These are phyloP conservation scores for Neofusicoccum cordaticola DNA, from an alignment of 2,329 filamentous ascomycete genomes.

Conservation along the genomic window DNA sequence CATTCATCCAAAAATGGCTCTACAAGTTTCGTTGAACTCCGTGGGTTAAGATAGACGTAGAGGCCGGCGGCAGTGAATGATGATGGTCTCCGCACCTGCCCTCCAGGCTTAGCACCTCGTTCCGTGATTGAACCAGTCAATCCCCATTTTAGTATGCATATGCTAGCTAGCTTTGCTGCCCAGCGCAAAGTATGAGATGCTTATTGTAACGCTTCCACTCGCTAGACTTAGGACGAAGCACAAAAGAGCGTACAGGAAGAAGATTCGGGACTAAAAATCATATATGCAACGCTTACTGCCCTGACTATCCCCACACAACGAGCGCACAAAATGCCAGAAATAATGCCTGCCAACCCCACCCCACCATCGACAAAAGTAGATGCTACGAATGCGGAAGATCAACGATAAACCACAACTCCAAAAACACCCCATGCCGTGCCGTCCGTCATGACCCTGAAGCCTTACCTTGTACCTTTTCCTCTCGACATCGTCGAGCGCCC, in stretches of 20 bases:
- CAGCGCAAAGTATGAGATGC: no score
- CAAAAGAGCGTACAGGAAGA: not conserved
- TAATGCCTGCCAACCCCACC: not conserved
- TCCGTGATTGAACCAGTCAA: no score
- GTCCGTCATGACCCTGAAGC: not conserved
- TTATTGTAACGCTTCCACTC: no score
- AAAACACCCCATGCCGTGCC: not conserved
- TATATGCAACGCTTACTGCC: not conserved
- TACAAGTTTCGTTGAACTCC: no score
- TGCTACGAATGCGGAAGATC: not conserved
- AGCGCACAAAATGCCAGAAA: not conserved
- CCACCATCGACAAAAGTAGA: not conserved
- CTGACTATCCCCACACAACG: not conserved
- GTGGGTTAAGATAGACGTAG: no score
- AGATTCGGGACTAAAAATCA: not conserved
- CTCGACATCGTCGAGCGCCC: no score
- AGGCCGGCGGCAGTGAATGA: no score
- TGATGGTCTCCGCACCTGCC: no score
- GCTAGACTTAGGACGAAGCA: not conserved
- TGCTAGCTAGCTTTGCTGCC: no score
- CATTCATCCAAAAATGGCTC: no score
- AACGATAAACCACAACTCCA: not conserved
- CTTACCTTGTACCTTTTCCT: not conserved
- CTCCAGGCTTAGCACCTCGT: no score
- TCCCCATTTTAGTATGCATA: not conserved